phyloP scores from a whole-genome alignment of 1,139 yeast genomes.

The Taiozyma onychis region DNA sequence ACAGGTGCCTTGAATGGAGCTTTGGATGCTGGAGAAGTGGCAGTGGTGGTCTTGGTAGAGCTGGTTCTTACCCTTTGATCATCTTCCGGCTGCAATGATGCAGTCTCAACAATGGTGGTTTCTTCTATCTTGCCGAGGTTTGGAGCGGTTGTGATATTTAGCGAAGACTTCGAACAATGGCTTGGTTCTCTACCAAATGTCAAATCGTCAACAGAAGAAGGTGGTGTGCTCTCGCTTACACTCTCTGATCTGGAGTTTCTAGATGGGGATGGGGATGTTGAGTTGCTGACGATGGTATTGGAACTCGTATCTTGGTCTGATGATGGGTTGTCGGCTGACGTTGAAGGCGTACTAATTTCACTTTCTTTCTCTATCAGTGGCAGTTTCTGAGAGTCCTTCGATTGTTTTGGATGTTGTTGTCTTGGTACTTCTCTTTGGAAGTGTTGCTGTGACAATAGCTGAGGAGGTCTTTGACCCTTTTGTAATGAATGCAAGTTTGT shows the following conservation, averaged over 20 bases:
- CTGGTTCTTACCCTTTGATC: not conserved
- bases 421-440: not conserved
- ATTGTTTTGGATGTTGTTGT: not conserved
- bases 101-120: not conserved
- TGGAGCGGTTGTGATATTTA: not conserved
- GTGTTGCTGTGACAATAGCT: not conserved
- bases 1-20: not conserved
- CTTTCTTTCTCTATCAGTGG: not conserved
- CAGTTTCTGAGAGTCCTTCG: not conserved
- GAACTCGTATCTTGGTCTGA: not conserved
- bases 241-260: slow-evolving; percentile 22
- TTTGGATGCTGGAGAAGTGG: not conserved
- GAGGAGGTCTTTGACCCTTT: not conserved
- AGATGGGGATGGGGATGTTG: slow-evolving; percentile 24
- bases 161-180: not conserved
- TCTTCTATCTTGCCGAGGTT: not conserved
- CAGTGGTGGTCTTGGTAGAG: not conserved
- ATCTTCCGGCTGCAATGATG: not conserved
- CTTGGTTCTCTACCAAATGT: slow-evolving; percentile 2
- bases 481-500: not conserved
- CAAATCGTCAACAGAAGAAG: slow-evolving; percentile 24
- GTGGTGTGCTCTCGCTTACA: slow-evolving; percentile 22
- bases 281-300: slow-evolving; percentile 6
- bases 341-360: not conserved
- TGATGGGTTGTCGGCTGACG: not conserved